A percentile compares a stretch with the other conserved stretches of the same genome.
phyloP scores from a whole-genome alignment of 495 filamentous ascomycete species.

The Penicillium daleae region DNA sequence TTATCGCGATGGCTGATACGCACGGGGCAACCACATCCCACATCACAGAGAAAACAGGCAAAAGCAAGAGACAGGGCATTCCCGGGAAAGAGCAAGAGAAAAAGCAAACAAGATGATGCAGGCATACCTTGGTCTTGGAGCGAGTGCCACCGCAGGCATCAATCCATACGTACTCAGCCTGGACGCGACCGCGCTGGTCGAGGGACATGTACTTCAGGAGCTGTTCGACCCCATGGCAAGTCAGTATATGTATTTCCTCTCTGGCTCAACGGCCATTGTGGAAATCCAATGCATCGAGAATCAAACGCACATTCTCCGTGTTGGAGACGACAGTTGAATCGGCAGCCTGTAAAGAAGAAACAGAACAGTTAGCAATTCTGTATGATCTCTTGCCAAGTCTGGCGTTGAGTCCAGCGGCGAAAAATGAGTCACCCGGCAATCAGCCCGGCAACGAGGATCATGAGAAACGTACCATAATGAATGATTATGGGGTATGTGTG shows the following conservation, averaged over 20 bases:
- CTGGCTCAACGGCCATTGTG: constrained; percentile 40
- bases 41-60: not conserved
- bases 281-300: constrained; percentile 38
- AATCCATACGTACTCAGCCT: constrained; percentile 99
- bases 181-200: constrained; percentile 80
- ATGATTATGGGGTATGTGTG: constrained; percentile 44
- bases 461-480: constrained; percentile 47
- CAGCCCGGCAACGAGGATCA: not conserved
- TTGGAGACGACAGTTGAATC: constrained; percentile 65
- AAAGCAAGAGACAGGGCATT: not conserved
- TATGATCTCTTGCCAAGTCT: not conserved
- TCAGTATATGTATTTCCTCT: constrained; percentile 49
- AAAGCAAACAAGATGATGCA: constrained; percentile 8
- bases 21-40: constrained; percentile 19
- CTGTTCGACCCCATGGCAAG: constrained; percentile 52
- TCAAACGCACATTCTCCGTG: constrained; percentile 67
- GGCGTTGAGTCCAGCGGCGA: not conserved
- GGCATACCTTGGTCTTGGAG: constrained; percentile 89
- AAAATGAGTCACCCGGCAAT: constrained; percentile 16
- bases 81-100: not conserved
- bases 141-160: constrained; percentile 76
- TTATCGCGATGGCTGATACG: constrained; percentile 32
- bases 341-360: constrained; percentile 42
- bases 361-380: constrained; percentile 1
- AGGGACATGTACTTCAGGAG: constrained; percentile 90